These are phyloP conservation scores for Saccharomycopsis sp. DNA, from an alignment of 805 yeast genomes.

Conservation along the genomic window DNA sequence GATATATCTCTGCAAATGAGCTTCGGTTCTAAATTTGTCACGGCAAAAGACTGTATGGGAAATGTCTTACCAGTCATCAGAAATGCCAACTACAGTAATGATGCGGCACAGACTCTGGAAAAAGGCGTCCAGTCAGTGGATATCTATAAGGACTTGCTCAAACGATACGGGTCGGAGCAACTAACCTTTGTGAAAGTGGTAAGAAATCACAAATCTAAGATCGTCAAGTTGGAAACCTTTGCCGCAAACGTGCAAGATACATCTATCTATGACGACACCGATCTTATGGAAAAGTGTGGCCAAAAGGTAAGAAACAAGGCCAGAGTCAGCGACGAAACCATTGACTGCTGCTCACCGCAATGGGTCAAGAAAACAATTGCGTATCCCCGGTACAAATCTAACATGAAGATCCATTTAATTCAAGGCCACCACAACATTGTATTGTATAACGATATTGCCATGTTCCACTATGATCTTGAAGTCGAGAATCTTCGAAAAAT, in stretches of 20 bases:
- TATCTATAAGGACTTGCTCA: conserved; percentile 8
- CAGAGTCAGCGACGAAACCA: background rate
- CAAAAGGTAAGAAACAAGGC: background rate
- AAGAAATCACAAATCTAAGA: conserved; percentile 29
- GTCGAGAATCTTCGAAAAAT: conserved; percentile 20
- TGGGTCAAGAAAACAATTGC: conserved; percentile 33
- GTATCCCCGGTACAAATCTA: conserved; percentile 34
- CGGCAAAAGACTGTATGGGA: background rate
- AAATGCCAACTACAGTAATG: background rate
- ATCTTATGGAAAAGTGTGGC: background rate
- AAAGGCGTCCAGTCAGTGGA: background rate
- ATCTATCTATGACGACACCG: conserved; percentile 12
- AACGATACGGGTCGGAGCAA: conserved; percentile 4
- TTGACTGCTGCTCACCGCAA: conserved; percentile 19
- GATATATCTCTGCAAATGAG: background rate
- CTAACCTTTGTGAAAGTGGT: conserved; percentile 30
- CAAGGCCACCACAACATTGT: conserved; percentile 15
- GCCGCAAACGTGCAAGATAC: conserved; percentile 16
- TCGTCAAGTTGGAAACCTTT: conserved; percentile 31
- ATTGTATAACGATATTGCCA: conserved; percentile 28
- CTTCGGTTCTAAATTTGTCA: background rate
- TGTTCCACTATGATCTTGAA: conserved; percentile 29
- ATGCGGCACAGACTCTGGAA: background rate
- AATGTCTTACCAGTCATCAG: background rate
- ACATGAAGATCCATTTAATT: conserved; percentile 33